Evolutionary conservation across 2,329 filamentous ascomycete genomes (phyloP).

Genomic region (Fusarium anguioides): DNA sequence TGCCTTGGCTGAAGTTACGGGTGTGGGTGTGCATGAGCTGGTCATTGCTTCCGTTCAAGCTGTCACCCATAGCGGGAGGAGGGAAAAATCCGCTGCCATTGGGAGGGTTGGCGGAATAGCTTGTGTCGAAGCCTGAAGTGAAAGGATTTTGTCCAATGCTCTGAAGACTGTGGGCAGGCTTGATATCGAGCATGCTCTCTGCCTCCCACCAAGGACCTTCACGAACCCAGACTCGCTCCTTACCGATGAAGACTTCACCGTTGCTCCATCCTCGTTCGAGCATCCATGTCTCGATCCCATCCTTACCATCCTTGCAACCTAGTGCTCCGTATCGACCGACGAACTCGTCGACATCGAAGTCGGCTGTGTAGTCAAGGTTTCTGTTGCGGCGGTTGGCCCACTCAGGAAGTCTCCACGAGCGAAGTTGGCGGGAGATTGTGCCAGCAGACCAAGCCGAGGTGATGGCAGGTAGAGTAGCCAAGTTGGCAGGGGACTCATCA

Average conservation of each 20-base stretch:
- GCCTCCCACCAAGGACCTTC: constrained; percentile 98
- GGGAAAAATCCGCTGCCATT: constrained; percentile 77
- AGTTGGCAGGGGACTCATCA: constrained; percentile 80
- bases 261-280: constrained; percentile 98
- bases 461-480: constrained; percentile 77
- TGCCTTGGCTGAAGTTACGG: constrained; percentile 67
- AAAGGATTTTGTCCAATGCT: constrained; percentile 60
- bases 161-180: constrained; percentile 66
- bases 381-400: constrained; percentile 96
- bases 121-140: constrained; percentile 68
- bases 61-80: constrained; percentile 68
- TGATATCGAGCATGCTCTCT: constrained; percentile 93
- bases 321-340: constrained; percentile 82
- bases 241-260: constrained; percentile 90
- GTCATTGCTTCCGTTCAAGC: constrained; percentile 76
- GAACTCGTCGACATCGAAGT: constrained; percentile 96
- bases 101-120: constrained; percentile 76
- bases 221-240: constrained; percentile 94
- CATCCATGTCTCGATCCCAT: constrained; percentile 94
- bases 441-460: constrained; percentile 94
- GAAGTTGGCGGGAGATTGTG: constrained; percentile 89
- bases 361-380: constrained; percentile 92
- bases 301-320: constrained; percentile 88
- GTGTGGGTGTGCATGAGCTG: constrained; percentile 73
- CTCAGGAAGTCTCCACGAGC: constrained; percentile 92